phyloP scores from a whole-genome alignment of 2,329 filamentous ascomycete genomes.

The Verticillium nubilum region DNA sequence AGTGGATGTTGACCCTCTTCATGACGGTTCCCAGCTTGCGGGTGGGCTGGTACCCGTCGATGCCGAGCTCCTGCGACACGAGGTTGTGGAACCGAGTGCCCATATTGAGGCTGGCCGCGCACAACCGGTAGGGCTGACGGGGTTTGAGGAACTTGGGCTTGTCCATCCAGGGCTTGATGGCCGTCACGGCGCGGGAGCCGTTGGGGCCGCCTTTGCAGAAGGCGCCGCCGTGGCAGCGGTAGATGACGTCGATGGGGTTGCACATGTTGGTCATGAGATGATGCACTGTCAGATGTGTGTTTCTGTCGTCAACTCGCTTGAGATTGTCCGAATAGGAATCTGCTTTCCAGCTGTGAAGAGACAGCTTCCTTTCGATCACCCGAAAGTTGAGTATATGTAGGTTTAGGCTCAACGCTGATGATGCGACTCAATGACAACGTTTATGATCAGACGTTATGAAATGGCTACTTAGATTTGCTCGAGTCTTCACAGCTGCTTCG shows the following conservation, averaged over 20 bases:
- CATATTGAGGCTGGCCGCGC: not conserved
- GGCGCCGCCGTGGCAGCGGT: not conserved
- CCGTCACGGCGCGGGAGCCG: not conserved
- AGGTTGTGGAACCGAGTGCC: not conserved
- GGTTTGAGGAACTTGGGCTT: not conserved
- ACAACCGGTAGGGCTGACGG: not conserved
- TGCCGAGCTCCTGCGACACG: not conserved
- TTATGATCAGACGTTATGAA: too few relatives aligned
- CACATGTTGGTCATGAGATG: not conserved
- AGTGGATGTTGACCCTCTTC: not conserved
- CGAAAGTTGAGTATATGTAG: too few relatives aligned
- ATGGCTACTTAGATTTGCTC: too few relatives aligned
- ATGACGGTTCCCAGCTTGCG: not conserved
- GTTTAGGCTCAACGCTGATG: too few relatives aligned
- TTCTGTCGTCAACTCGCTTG: too few relatives aligned
- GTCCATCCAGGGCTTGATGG: not conserved
- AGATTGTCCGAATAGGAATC: too few relatives aligned
- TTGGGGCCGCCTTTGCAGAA: not conserved
- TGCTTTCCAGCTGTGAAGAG: too few relatives aligned
- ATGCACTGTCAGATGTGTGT: too few relatives aligned
- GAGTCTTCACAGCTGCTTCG: too few relatives aligned
- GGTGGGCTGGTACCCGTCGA: not conserved
- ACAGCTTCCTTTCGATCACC: too few relatives aligned
- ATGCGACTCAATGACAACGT: too few relatives aligned
- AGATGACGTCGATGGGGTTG: not conserved